Evolutionary conservation across 306 rosid species (phyloP), one percentile per base, ranked within the genome.

Genomic region (Acmispon strigosus): DNA sequence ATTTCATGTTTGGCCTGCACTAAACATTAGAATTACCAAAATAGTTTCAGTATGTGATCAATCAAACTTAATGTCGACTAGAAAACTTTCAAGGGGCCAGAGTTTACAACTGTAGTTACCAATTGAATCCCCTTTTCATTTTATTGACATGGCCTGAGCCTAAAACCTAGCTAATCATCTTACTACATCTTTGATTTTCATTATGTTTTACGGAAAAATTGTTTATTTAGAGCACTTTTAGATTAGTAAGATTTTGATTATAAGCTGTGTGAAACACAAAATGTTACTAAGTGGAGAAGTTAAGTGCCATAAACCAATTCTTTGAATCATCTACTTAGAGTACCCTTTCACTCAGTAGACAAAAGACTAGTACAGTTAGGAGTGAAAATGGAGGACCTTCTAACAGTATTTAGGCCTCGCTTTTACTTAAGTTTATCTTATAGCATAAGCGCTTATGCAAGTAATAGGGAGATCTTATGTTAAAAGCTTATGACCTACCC

Each of bases 1-100:
- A 95, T 80, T 74, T 91, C 89, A 79, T 87, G 88, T 75, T 86
- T 85, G 15, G 86, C 96, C 99, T 95, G 85, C 83, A 80, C 72
- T 80, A 84, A 48, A 81, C 79, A 80, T 72, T 65, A 75, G 65
- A 76, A 82, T 82, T 71, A 34, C 45, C 61, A 29, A 48, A 39
- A 70, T 64, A 51, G 64, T 67, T 70, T 80, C 43, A 50, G 42
- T 2, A 48, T 50, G 45, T 62, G 39, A 18, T 48, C 62, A 36
- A 54, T 67, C 44, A 52, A 51, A 45, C 54, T 20, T 27, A 13
- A 65, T 62, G 57, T 51, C 60, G 14, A 65, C 69, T 24, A 29
- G 50, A 64, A 64, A 56, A 56, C 64, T 36, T 48, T 9, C 48
- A 37, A 62, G 12, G 37, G 37, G 70, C 12, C 17, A 56, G 54